Percentiles rank a stretch among this genome's conserved stretches.
These are phyloP conservation scores for Quercus engelmannii DNA, from an alignment of 306 rosid genomes.

Conservation along the genomic window DNA sequence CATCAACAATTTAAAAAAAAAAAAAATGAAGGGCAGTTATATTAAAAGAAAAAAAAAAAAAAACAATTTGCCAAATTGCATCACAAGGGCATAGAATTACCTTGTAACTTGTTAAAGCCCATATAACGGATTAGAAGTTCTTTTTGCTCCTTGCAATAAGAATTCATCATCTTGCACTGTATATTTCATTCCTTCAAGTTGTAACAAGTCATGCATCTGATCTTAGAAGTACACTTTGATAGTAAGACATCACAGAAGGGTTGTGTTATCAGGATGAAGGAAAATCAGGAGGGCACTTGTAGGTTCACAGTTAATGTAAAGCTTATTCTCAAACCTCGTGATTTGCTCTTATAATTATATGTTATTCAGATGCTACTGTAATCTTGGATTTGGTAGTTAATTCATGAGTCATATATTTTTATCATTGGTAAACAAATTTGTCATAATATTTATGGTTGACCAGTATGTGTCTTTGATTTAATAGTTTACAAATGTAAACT, in stretches of 20 bases:
- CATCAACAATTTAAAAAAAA: not conserved
- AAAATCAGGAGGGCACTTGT: not conserved
- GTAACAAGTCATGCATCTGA: not conserved
- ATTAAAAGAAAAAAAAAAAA: not conserved
- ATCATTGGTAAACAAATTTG: not conserved
- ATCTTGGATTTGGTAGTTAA: not conserved
- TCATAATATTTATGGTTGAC: not conserved
- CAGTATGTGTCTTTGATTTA: not conserved
- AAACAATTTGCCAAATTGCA: too few species aligned
- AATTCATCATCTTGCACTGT: not conserved
- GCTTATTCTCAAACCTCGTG: not conserved
- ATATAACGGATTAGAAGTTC: not conserved
- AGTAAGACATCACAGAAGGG: not conserved
- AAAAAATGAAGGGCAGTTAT: not conserved
- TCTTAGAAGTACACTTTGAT: not conserved
- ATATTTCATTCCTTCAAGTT: not conserved
- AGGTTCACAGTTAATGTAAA: not conserved
- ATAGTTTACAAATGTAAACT: not conserved
- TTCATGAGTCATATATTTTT: not conserved
- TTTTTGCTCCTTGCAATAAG: not conserved
- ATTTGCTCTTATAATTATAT: not conserved
- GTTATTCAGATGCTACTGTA: not conserved
- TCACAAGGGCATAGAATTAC: too few species aligned
- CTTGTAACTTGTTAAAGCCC: too few species aligned
- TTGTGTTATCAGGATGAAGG: not conserved